Base-by-base conservation (phyloP, 2,329 filamentous ascomycete genomes). In the Biscogniauxia mediterranea region DNA sequence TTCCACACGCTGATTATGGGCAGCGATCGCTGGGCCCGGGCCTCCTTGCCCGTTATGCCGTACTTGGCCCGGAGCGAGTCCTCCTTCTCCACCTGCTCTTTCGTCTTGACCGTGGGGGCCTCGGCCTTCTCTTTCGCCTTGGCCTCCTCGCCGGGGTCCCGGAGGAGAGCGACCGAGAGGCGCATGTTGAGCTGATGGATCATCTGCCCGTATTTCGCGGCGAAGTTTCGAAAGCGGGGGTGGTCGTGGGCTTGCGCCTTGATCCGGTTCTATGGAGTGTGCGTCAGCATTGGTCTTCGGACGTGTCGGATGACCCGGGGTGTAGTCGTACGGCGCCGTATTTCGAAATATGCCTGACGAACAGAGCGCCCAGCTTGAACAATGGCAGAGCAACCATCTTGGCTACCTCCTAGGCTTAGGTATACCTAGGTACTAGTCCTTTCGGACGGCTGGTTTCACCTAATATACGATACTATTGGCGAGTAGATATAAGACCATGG, bases 131-230 rank as follows among this genome's bases (percentile, higher is more conserved):
- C 86, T 66, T 81, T 87, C 15, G 85, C 85, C 60, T 80, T 79
- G 63, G 80, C 80, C 68, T 87, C 84, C 19, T 84, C 84, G 28
- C 84, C 81, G 49, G 76, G 74, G 60, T 89, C 85, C 63, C 85
- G 81, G 46, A 89, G 71, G 3, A 85, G 69, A 2, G 85, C 83
- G 3, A 89, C 87, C 15, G 82, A 83, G 68, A 87, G 72, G 56
- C 84, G 81, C 86, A 89, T 89, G 68, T 89, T 89, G 57, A 89
- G 74, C 74, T 89, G 86, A 69, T 89, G 86, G 68, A 89, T 86
- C 9, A 77, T 74, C 70, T 89, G 86, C 61, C 86, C 86, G 70
- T 88, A 87, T 61, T 76, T 79, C 52, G 85, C 86, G 52, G 86
- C 86, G 64, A 88, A 83, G 5, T 74, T 74, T 60, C 86, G 85